These are phyloP conservation scores for Mycena vulgaris DNA, from an alignment of 768 basidiomycete genomes.

Conservation along the genomic window DNA sequence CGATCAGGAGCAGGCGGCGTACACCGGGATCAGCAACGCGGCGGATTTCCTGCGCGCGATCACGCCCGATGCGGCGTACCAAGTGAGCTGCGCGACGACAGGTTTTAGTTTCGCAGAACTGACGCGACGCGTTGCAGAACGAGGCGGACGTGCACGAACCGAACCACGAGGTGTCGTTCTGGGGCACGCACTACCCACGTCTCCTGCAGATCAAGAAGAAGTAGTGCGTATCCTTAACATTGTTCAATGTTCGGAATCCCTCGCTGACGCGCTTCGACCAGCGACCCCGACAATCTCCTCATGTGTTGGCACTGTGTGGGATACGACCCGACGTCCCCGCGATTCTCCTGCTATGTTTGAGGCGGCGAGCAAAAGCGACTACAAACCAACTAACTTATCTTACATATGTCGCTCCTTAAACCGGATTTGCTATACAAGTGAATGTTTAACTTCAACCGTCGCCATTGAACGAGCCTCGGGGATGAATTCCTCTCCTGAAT, in stretches of 20 bases:
- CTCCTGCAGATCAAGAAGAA: slow-evolving; percentile 47
- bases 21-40: slow-evolving; percentile 38
- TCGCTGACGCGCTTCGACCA: slow-evolving; percentile 8
- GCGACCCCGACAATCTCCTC: slow-evolving; percentile 45
- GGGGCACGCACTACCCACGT: slow-evolving; percentile 45
- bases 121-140: slow-evolving; percentile 36
- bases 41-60: slow-evolving; percentile 43
- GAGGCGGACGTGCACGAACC: slow-evolving; percentile 51
- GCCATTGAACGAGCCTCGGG: no score
- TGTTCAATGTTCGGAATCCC: not conserved
- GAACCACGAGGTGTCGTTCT: slow-evolving; percentile 47
- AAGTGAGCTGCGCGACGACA: slow-evolving; percentile 29
- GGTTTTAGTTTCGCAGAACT: not conserved
- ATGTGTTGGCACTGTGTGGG: slow-evolving; percentile 50
- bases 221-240: slow-evolving; percentile 40
- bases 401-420: not conserved
- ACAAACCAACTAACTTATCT: not conserved
- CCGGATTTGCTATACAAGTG: no score
- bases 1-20: slow-evolving; percentile 38
- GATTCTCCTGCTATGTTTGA: slow-evolving; percentile 36
- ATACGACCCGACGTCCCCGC: slow-evolving; percentile 32
- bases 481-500: no score
- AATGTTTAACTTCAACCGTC: no score
- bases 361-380: no score
- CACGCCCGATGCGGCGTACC: slow-evolving; percentile 47